Evolutionary conservation across 352 stramenopile species (phyloP), one percentile per base, ranked within the genome.

Genomic region (Phytophthora brassicae): DNA sequence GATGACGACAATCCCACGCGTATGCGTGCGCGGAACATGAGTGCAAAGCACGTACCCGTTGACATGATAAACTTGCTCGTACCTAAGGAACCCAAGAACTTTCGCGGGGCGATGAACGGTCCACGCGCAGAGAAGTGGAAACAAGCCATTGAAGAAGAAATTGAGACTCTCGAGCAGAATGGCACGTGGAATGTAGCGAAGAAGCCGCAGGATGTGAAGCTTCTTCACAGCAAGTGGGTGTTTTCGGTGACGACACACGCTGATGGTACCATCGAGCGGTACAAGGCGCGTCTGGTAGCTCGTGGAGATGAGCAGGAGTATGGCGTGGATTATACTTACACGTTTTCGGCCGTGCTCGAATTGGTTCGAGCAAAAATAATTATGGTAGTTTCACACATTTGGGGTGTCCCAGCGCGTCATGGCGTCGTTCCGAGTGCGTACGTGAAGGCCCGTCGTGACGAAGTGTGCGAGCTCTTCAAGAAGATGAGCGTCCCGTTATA

Each of bases 201-300:
- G 20, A 64, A 57, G 47, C 56, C 47, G 4, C 3, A 13, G 6
- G 24, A 41, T 2, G 48, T 50, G 8, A 49, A 62, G 19, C 8
- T 44, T 0, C 31, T 79, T 6, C 70, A 64, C 36, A 64, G 28
- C 0, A 70, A 73, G 23, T 73, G 66, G 62, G 62, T 75, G 4
- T 55, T 28, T 41, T 22, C 50, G 66, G 0, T 68, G 49, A 36
- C 52, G 64, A 12, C 54, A 29, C 14, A 74, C 63, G 65, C 24
- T 29, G 24, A 56, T 57, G 47, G 43, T 28, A 17, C 28, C 4
- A 22, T 49, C 6, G 57, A 66, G 20, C 16, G 54, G 11, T 60
- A 64, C 2, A 56, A 45, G 14, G 26, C 41, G 13, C 28, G 29
- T 29, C n/a, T 60, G 19, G 42, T 60, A 42, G 42, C 35, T 19